phyloP scores from a whole-genome alignment of 2,329 filamentous ascomycete species.

The Dothideomycetidae sp. region DNA sequence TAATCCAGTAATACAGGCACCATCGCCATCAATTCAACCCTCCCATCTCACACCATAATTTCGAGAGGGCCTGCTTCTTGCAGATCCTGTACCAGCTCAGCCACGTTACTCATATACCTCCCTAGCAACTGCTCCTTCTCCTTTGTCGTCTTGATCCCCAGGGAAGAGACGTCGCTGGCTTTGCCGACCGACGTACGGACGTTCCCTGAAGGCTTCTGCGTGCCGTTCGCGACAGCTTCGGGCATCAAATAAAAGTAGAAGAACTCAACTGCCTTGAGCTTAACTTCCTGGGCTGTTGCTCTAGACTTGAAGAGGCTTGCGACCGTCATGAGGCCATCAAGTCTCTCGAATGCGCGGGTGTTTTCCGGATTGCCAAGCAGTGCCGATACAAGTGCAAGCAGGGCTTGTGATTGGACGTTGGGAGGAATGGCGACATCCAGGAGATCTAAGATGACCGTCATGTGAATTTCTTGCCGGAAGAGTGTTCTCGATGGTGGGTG shows the following conservation, averaged over 20 bases:
- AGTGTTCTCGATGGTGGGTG: constrained; percentile 80
- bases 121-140: constrained; percentile 73
- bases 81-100: constrained; percentile 67
- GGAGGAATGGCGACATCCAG: constrained; percentile 83
- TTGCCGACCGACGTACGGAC: constrained; percentile 9
- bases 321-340: constrained; percentile 82
- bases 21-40: not conserved
- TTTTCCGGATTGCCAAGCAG: constrained; percentile 77
- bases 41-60: constrained; percentile 1
- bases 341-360: constrained; percentile 78
- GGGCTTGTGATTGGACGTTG: constrained; percentile 76
- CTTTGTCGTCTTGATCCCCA: constrained; percentile 48
- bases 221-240: constrained; percentile 45
- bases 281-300: constrained; percentile 73
- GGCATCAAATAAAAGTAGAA: constrained; percentile 98
- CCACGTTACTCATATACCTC: constrained; percentile 65
- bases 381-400: constrained; percentile 79
- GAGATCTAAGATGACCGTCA: constrained; percentile 93
- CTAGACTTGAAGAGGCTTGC: constrained; percentile 87
- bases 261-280: constrained; percentile 92
- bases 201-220: constrained; percentile 10
- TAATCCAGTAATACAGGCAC: not conserved
- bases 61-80: constrained; percentile 63
- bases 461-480: constrained; percentile 79
- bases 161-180: constrained; percentile 13